Conservation (phyloP, 352 stramenopile genomes). For the Aphanomyces cochlioides region DNA sequence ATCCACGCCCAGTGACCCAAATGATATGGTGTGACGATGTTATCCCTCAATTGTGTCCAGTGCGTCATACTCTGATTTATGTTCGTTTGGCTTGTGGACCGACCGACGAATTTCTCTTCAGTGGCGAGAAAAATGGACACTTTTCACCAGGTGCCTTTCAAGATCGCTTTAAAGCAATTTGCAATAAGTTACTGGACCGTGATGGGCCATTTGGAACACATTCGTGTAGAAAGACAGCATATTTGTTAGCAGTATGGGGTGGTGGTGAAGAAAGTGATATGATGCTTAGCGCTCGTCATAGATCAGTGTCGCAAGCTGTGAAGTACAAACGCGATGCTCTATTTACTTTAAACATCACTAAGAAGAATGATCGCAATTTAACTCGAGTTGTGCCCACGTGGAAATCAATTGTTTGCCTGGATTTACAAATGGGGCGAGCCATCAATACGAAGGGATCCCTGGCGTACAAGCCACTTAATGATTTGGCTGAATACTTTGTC, state of each 20-base stretch:
- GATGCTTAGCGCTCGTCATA: slow-evolving; percentile 11
- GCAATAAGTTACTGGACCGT: slow-evolving; percentile 1
- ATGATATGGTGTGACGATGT: slow-evolving; percentile 11
- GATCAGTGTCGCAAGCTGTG: background rate
- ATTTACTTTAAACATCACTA: slow-evolving; percentile 9
- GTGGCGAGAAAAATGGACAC: background rate
- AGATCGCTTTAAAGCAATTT: slow-evolving; percentile 1
- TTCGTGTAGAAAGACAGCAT: slow-evolving; percentile 11
- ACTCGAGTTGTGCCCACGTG: background rate
- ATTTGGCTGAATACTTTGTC: background rate
- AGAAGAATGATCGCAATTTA: background rate
- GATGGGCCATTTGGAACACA: slow-evolving; percentile 19
- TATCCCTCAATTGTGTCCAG: slow-evolving; percentile 2
- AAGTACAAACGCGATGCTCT: slow-evolving; percentile 18
- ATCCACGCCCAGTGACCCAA: background rate
- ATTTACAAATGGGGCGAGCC: slow-evolving; percentile 7
- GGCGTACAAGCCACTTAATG: background rate
- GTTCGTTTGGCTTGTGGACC: background rate
- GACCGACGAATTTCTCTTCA: background rate
- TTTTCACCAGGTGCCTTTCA: background rate
- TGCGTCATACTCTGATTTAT: slow-evolving; percentile 11
- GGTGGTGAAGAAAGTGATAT: slow-evolving; percentile 7
- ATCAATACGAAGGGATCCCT: slow-evolving; percentile 5
- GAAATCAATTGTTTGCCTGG: slow-evolving; percentile 13
- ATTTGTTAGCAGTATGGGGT: slow-evolving; percentile 18